Evolutionary conservation across 2,329 filamentous ascomycete genomes (phyloP), one percentile per base, ranked within the genome.

Genomic region (Whalleya microplaca): DNA sequence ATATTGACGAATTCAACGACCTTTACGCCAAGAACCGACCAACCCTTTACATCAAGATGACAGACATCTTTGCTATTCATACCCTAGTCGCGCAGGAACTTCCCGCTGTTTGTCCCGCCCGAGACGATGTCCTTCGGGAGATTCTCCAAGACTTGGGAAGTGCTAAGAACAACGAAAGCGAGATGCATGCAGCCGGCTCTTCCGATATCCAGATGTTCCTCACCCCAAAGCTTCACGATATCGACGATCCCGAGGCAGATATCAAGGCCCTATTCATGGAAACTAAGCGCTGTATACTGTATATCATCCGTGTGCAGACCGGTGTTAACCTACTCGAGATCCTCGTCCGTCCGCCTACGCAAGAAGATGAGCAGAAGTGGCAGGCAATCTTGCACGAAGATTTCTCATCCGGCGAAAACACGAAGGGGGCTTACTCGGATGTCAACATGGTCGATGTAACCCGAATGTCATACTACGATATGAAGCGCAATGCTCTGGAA

Each of bases 1-100:
- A 98, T 73, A 97, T 99, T 71, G 95, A 99, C 71, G 95, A 98
- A 72, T 99, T 95, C 84, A 98, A 97, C 71, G 95, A 99, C 70
- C 83, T 99, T 6, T 98, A 98, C 71, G 91, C 94, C 54, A 93
- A 96, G 73, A 95, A 92, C 62, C 96, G 96, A 75, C 95, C 95
- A 6, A 98, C 94, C 0, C 81, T 99, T n/a, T 99, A 98, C 78
- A 96, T 99, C 79, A 99, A 99, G 78, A 94, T 99, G 85, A 85
- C 90, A 16, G 95, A 99, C 72, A 93, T 99, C 55, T 98, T 99
- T 72, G 91, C 94, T 47, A 94, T 99, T 56, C 96, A 99, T 75
- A 92, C 89, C 62, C 82, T 98, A 20, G 84, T 98, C 52, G 88
- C 91, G 2, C 82, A 87, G 21, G 92, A 98, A 66, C 84, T 97